Evolutionary conservation across 345 rosid species (phyloP), one percentile per base, ranked within the genome.

Genomic region (Murraya paniculata): DNA sequence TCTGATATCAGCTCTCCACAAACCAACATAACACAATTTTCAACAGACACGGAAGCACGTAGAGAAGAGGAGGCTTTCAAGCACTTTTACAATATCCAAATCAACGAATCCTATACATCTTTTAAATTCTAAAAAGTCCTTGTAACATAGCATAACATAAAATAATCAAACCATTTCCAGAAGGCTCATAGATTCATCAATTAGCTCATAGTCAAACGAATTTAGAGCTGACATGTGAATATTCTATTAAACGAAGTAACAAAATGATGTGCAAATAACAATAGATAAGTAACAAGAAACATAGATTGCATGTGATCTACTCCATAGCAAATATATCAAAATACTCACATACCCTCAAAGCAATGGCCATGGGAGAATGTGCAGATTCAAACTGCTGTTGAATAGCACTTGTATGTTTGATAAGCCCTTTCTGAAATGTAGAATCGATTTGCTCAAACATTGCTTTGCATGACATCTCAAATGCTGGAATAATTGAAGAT

Each of bases 401-500:
- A 61, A 90, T 86, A 38, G 89, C 83, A 81, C 83, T 64, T 80
- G 88, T 84, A 84, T 90, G 91, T 77, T 90, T 81, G 36, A 74
- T 61, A 77, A 92, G 86, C 70, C 97, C 94, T 48, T 87, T 89
- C 78, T 83, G 92, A 67, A 92, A 81, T 67, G 94, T 65, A 14
- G 84, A 81, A 81, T 92, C 94, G 24, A 92, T 87, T 83, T 92
- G 94, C 81, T 88, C 92, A 58, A 92, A 90, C 93, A 90, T 87
- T 28, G 92, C 84, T 87, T 92, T 92, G 89, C 97, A 92, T 30
- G 93, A 86, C 83, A 81, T 78, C 85, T 92, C 97, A 79, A 92
- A 92, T 64, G 92, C 90, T 50, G 97, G 97, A 77, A 92, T 74
- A 64, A 92, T 70, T 38, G 90, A 90, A 75, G 92, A 82, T 79